Evolutionary conservation across 2,329 filamentous ascomycete species (phyloP).

Genomic region (Pseudocercospora cruenta): DNA sequence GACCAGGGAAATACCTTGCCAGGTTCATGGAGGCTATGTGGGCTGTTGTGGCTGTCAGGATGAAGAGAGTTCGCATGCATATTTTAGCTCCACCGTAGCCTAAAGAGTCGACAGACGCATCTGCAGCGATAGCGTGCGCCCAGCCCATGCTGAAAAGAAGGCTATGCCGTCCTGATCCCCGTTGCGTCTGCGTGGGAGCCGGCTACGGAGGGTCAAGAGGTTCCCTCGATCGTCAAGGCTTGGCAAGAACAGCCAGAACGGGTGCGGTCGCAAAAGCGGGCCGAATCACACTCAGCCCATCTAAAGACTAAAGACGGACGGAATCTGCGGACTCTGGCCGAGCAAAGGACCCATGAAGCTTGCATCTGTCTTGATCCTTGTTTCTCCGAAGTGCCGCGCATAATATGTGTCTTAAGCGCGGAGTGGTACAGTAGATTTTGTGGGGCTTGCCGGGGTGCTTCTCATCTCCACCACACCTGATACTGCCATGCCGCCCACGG

Average conservation of each 20-base stretch:
- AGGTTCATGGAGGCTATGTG: constrained; percentile 7
- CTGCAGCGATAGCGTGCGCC: constrained; percentile 27
- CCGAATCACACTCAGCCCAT: constrained; percentile 12
- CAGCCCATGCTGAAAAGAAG: constrained; percentile 23
- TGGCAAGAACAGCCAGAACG: constrained; percentile 18
- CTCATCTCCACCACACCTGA: constrained; percentile 12
- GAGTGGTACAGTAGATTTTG: neutral
- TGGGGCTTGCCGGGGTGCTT: constrained; percentile 13
- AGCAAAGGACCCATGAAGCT: constrained; percentile 6
- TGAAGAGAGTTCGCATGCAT: constrained; percentile 28
- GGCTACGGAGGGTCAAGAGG: neutral
- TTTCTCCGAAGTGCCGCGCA: constrained; percentile 13
- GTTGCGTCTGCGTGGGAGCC: neutral
- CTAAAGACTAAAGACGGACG: constrained; percentile 10
- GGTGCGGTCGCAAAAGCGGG: constrained; percentile 7
- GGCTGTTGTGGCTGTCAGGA: constrained; percentile 20
- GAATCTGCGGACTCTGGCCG: neutral
- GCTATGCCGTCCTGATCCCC: constrained; percentile 19
- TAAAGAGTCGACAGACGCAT: constrained; percentile 20
- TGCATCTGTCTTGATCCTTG: constrained; percentile 16
- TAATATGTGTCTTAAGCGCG: constrained; percentile 19
- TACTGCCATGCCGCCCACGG: neutral
- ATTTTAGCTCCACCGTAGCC: constrained; percentile 27
- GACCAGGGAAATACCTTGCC: constrained; percentile 12
- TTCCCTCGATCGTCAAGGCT: constrained; percentile 12